These are phyloP conservation scores for Fomitiporia mediterranea DNA, from an alignment of 1,284 basidiomycete species.

Conservation along the genomic window DNA sequence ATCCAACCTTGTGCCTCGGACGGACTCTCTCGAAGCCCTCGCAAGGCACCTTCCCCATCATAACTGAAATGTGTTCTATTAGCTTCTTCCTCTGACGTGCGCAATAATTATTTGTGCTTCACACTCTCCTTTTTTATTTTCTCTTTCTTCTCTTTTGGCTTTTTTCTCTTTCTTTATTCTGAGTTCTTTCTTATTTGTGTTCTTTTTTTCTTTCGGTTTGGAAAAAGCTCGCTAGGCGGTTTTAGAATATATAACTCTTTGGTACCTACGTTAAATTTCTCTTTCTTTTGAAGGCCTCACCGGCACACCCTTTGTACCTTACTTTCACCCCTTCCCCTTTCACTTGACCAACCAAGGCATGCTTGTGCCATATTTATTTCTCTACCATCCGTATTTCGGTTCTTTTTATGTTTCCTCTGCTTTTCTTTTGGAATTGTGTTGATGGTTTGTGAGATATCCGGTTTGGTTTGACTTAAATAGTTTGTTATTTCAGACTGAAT, in stretches of 20 bases:
- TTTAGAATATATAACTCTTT: not conserved
- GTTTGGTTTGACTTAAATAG: too few relatives aligned
- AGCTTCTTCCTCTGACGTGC: conserved; percentile 17
- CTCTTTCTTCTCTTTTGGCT: conserved; percentile 12
- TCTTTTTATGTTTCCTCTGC: too few relatives aligned
- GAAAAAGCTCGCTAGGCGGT: not conserved
- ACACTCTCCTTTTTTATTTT: conserved; percentile 2
- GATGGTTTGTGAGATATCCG: too few relatives aligned
- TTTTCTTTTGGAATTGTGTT: too few relatives aligned
- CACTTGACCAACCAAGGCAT: too few relatives aligned
- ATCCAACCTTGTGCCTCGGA: conserved; percentile 8
- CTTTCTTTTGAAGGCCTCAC: too few relatives aligned
- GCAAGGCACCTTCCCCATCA: not conserved
- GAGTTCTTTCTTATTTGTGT: conserved; percentile 12
- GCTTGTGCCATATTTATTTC: too few relatives aligned
- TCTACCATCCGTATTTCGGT: too few relatives aligned
- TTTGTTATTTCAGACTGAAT: too few relatives aligned
- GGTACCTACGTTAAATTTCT: too few relatives aligned
- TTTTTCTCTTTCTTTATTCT: conserved; percentile 17
- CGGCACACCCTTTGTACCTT: not conserved
- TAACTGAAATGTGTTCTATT: conserved; percentile 22
- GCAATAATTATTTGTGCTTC: conserved; percentile 9
- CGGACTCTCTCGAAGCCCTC: too few relatives aligned
- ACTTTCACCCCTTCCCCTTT: not conserved
- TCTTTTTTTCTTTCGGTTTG: not conserved